Evolutionary conservation across 768 basidiomycete genomes (phyloP).

Genomic region (Boletus vinaceobasis): DNA sequence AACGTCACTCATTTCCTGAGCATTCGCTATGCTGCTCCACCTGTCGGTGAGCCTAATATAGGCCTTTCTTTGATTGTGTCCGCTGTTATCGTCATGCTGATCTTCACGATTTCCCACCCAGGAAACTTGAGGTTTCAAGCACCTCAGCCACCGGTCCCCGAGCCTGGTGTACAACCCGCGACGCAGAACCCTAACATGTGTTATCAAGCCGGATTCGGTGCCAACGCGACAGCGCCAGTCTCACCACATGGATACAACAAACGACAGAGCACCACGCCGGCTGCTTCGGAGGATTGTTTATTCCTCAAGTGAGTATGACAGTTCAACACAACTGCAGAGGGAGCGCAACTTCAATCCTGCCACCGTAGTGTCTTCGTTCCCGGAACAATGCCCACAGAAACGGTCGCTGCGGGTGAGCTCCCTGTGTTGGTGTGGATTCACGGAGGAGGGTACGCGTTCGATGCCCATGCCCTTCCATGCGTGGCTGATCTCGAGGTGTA

Average conservation of each 20-base stretch:
- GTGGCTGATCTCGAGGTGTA: background rate
- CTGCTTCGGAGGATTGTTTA: constrained; percentile 33
- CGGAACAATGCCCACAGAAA: constrained; percentile 1
- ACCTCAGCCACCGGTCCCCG: constrained; percentile 22
- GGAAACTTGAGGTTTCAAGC: constrained; percentile 27
- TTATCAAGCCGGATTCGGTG: constrained; percentile 14
- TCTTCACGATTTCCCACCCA: background rate
- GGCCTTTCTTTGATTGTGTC: background rate
- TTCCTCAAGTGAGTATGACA: constrained; percentile 17
- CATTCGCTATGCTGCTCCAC: constrained; percentile 47
- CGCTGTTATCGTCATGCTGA: background rate
- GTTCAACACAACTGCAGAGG: background rate
- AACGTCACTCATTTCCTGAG: constrained; percentile 26
- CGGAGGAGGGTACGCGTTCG: constrained; percentile 30
- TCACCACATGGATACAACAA: background rate
- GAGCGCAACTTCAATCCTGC: background rate
- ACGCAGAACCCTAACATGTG: constrained; percentile 26
- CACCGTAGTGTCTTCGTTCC: constrained; percentile 11
- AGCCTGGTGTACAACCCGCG: constrained; percentile 25
- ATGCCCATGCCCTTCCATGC: background rate
- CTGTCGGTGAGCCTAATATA: constrained; percentile 33
- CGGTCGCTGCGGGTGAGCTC: constrained; percentile 3
- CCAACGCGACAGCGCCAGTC: constrained; percentile 5
- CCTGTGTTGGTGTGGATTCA: constrained; percentile 38
- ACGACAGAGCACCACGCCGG: constrained; percentile 5